These are phyloP conservation scores for Murraya paniculata DNA, from an alignment of 345 rosid species.

Conservation along the genomic window DNA sequence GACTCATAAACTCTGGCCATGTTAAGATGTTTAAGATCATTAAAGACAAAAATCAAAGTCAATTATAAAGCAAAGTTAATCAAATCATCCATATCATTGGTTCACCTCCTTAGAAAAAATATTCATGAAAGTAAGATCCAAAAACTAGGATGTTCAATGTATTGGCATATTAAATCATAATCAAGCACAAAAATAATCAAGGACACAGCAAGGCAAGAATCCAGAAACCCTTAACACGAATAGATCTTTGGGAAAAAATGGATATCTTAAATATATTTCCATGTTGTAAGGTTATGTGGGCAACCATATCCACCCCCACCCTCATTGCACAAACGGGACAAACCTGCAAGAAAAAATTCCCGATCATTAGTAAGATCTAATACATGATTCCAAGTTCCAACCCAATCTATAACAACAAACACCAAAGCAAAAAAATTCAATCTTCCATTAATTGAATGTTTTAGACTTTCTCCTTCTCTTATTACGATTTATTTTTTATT, in stretches of 20 bases:
- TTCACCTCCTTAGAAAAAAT: constrained; percentile 1
- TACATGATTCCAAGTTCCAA: not conserved
- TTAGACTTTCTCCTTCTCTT: not conserved
- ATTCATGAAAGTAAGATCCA: not conserved
- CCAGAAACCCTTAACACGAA: not conserved
- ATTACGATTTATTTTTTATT: too few species aligned
- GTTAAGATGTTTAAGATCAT: not conserved
- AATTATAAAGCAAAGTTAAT: not conserved
- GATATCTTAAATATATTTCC: constrained; percentile 94
- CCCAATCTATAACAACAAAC: constrained; percentile 3
- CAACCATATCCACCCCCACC: constrained; percentile 94
- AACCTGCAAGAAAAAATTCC: constrained; percentile 50
- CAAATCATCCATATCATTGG: not conserved
- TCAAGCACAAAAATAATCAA: not conserved
- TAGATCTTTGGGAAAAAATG: constrained; percentile 28
- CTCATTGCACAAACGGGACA: constrained; percentile 90
- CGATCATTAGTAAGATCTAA: constrained; percentile 9
- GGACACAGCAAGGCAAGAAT: not conserved
- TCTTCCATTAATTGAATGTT: not conserved
- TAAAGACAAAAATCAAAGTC: constrained; percentile 4
- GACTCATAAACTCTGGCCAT: not conserved
- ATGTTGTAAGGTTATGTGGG: constrained; percentile 90
- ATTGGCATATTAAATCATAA: not conserved
- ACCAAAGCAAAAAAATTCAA: not conserved
- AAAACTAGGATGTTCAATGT: not conserved